A percentile compares a stretch with the other conserved stretches of the same genome.
phyloP scores from a whole-genome alignment of 116 monocot species.

The Trichopus zeylanicus region DNA sequence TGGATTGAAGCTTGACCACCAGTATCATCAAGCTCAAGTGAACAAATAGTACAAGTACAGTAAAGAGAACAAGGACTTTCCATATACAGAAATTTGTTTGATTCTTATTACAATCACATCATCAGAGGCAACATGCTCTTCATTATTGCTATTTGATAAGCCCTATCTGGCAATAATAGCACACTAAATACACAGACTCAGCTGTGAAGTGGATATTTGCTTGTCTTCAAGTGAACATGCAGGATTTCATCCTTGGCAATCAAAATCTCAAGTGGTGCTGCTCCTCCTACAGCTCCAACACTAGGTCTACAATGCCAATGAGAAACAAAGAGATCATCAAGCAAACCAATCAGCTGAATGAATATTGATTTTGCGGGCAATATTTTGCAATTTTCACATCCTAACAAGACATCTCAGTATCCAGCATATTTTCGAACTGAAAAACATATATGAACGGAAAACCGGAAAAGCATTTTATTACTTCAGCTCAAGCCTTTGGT shows the following conservation, averaged over 20 bases:
- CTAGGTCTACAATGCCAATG: conserved; percentile 23
- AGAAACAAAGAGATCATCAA: not conserved
- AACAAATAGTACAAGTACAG: not conserved
- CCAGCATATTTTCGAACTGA: no score
- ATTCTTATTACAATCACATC: conserved; percentile 3
- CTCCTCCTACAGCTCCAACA: conserved; percentile 37
- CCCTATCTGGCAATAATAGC: conserved; percentile 1
- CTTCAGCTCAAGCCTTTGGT: no score
- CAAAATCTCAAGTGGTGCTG: not conserved
- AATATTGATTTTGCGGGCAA: no score
- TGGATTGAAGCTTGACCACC: no score
- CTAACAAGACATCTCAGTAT: no score
- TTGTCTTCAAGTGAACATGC: not conserved
- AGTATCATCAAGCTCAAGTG: no score
- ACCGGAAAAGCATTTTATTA: no score
- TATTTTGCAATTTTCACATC: not conserved
- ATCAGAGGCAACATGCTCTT: not conserved
- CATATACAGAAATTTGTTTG: not conserved
- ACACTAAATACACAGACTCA: not conserved
- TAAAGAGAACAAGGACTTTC: not conserved
- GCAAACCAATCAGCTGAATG: not conserved
- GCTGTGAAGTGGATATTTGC: not conserved
- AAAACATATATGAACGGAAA: no score
- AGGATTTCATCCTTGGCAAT: not conserved
- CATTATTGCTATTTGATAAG: not conserved